Percentiles rank a stretch among this genome's conserved stretches.
phyloP scores from a whole-genome alignment of 352 stramenopile species.

The Globisporangium emineosum region DNA sequence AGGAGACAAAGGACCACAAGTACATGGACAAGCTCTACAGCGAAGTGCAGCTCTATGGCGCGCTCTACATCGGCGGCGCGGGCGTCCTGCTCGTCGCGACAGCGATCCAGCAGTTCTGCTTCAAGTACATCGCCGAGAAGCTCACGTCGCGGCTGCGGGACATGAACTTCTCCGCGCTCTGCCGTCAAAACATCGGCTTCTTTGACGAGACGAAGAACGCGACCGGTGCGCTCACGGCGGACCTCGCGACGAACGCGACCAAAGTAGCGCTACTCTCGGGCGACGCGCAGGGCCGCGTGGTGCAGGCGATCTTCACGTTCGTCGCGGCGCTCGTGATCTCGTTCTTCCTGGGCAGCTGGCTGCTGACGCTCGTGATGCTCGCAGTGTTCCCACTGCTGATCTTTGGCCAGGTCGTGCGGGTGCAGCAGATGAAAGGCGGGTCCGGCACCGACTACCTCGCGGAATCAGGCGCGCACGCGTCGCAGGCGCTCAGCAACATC shows the following conservation, averaged over 20 bases:
- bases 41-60: constrained; percentile 26
- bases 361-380: constrained; percentile 20
- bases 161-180: constrained; percentile 45
- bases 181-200: constrained; percentile 53
- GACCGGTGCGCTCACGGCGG: constrained; percentile 46
- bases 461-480: constrained; percentile 36
- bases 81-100: constrained; percentile 29
- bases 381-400: constrained; percentile 20
- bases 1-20: constrained; percentile 20
- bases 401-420: constrained; percentile 25
- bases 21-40: constrained; percentile 24
- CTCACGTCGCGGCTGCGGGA: constrained; percentile 40
- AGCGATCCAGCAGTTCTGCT: constrained; percentile 34
- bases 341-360: constrained; percentile 17
- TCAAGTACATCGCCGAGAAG: constrained; percentile 53
- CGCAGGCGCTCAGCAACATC: constrained; percentile 43
- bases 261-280: constrained; percentile 39
- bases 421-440: constrained; percentile 20
- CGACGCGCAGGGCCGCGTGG: constrained; percentile 37
- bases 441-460: constrained; percentile 25
- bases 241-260: constrained; percentile 45
- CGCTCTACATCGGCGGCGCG: constrained; percentile 30
- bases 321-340: constrained; percentile 16
- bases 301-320: constrained; percentile 47
- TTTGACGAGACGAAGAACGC: constrained; percentile 65